Evolutionary conservation across 257 asterid species (phyloP).

Genomic region (Lycium barbarum): DNA sequence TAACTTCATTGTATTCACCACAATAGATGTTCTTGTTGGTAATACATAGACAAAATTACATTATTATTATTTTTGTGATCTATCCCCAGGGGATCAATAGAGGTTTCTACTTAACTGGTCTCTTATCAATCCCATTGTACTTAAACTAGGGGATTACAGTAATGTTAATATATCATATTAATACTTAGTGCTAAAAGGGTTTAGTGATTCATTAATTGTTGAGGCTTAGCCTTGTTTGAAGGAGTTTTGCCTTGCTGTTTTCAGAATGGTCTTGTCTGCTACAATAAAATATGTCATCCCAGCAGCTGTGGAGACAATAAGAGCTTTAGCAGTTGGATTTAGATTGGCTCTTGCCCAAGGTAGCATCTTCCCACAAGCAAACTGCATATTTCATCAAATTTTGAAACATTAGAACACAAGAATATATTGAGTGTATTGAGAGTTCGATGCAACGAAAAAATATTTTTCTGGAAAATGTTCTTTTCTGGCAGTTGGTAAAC

Average conservation of each 20-base stretch:
- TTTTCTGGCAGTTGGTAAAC: not conserved
- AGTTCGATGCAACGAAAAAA: too few species aligned
- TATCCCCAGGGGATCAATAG: too few species aligned
- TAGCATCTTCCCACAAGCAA: slow-evolving; percentile 77
- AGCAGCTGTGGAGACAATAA: slow-evolving; percentile 76
- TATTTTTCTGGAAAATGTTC: too few species aligned
- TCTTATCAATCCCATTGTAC: too few species aligned
- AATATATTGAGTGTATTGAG: too few species aligned
- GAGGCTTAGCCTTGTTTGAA: slow-evolving; percentile 43
- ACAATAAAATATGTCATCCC: slow-evolving; percentile 93
- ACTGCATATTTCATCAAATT: slow-evolving; percentile 47
- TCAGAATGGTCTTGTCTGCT: slow-evolving; percentile 88
- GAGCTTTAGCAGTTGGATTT: slow-evolving; percentile 92
- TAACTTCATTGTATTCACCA: not conserved
- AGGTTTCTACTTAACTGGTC: too few species aligned
- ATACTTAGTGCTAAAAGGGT: not conserved
- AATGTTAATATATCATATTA: not conserved
- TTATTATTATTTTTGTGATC: too few species aligned
- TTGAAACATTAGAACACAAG: too few species aligned
- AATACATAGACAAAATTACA: too few species aligned
- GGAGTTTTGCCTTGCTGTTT: slow-evolving; percentile 75
- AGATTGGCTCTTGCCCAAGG: slow-evolving; percentile 89
- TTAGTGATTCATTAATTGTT: too few species aligned
- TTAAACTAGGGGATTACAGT: not conserved
- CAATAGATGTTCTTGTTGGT: too few species aligned